Conservation (phyloP, 495 filamentous ascomycete genomes). For the Extremus antarcticus region DNA sequence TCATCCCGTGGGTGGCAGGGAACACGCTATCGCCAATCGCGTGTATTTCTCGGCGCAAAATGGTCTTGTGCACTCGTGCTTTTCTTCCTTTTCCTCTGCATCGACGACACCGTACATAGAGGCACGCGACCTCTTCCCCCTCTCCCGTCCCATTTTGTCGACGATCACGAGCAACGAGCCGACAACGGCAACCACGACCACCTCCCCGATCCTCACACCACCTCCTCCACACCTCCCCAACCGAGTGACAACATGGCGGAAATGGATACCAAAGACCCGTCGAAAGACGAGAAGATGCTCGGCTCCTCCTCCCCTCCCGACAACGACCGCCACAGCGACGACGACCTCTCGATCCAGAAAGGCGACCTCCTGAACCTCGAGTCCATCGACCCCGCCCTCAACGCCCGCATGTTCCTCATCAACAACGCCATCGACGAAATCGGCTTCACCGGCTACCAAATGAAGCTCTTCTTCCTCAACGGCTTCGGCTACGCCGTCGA, state of each 20-base stretch:
- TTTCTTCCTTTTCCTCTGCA: too few relatives aligned
- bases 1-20: too few relatives aligned
- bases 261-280: background rate
- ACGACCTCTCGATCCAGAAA: conserved; percentile 16
- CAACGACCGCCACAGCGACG: conserved; percentile 1
- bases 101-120: too few relatives aligned
- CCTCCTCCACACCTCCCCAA: too few relatives aligned
- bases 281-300: background rate
- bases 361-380: conserved; percentile 28
- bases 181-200: too few relatives aligned
- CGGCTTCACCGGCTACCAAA: conserved; percentile 57
- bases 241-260: background rate
- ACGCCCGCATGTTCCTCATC: conserved; percentile 57
- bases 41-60: too few relatives aligned
- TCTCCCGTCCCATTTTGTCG: too few relatives aligned
- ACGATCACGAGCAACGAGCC: too few relatives aligned
- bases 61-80: too few relatives aligned
- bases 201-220: too few relatives aligned
- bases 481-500: conserved; percentile 55
- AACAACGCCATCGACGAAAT: conserved; percentile 70
- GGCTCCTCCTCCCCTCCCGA: background rate
- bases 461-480: conserved; percentile 55
- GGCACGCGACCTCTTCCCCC: too few relatives aligned
- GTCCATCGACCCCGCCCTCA: conserved; percentile 50
- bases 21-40: too few relatives aligned